Evolutionary conservation across 1,284 basidiomycete genomes (phyloP), one percentile per base, ranked within the genome.

Genomic region (Acaromyces ingoldii): DNA sequence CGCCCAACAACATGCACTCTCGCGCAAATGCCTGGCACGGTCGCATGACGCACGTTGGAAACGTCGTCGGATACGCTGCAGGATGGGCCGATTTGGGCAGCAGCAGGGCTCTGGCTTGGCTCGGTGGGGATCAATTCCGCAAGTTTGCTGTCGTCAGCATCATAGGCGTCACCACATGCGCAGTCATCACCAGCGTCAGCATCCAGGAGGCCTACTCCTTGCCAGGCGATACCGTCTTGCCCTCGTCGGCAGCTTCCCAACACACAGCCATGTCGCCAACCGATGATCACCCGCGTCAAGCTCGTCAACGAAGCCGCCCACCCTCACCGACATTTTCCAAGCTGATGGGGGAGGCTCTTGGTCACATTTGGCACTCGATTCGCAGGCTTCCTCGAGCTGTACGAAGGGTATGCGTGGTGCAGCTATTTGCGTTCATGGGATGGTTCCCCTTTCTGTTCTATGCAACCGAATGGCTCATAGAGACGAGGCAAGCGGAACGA

Each of bases 11-110:
- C 58, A 91, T 97, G 76, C 82, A 96, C 30, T 91, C 86, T 60
- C 81, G 85, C 13, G 91, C 88, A 5, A 98, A 96, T 77, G 93
- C 93, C n/a, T 98, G 93, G 92, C 91, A 96, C 65, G 89, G 91
- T 15, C 81, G 90, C 15, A 71, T 72, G 69, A 64, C 64, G 19
- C 66, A 70, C 22, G 44, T 57, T 1, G 69, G 67, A 39, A 72
- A 72, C 41, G 63, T 74, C 2, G 42, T 72, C 2, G 71, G 70
- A 22, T 73, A 73, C 52, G 56, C 70, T 48, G 55, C 73, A 84
- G 90, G 91, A 24, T 95, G 89, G 78, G 75, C 92, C 46, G 88
- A 93, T 21, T 82, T 97, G 25, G 84, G 83, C 0, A 79, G 83
- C 49, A 79, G 91, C 55, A 85, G 86, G 2, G 76, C 89, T 41